These are phyloP conservation scores for Aspergillus amoenus DNA, from an alignment of 2,329 filamentous ascomycete species.

Conservation along the genomic window DNA sequence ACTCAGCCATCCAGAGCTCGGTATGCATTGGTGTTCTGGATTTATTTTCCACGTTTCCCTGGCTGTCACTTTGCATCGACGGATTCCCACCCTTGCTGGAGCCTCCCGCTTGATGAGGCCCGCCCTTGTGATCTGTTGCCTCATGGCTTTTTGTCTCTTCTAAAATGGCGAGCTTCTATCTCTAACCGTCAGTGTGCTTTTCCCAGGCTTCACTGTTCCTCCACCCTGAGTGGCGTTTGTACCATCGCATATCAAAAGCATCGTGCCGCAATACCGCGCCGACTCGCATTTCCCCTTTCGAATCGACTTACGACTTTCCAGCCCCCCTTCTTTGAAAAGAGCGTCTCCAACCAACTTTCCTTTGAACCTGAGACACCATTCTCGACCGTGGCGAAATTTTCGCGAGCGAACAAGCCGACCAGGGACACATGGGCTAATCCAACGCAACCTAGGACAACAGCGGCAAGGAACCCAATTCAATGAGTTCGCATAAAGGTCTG, in stretches of 20 bases:
- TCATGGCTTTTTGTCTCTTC: neutral
- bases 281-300: neutral
- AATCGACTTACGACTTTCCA: neutral
- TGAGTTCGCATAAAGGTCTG: neutral
- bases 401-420: neutral
- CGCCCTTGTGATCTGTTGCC: neutral
- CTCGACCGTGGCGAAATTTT: neutral
- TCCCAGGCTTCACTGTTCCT: neutral
- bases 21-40: slow-evolving; percentile 6
- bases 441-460: neutral
- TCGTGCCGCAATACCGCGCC: neutral
- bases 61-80: neutral
- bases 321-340: neutral
- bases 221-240: neutral
- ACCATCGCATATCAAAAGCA: neutral
- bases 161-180: neutral
- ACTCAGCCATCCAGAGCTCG: neutral
- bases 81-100: slow-evolving; percentile 2
- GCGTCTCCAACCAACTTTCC: neutral
- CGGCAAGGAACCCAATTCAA: neutral
- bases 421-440: neutral
- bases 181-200: neutral
- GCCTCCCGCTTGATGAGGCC: neutral
- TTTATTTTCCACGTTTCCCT: neutral
- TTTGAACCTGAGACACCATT: neutral